Evolutionary conservation across 768 basidiomycete genomes (phyloP), one percentile per base, ranked within the genome.

Genomic region (Tricholoma terreum): DNA sequence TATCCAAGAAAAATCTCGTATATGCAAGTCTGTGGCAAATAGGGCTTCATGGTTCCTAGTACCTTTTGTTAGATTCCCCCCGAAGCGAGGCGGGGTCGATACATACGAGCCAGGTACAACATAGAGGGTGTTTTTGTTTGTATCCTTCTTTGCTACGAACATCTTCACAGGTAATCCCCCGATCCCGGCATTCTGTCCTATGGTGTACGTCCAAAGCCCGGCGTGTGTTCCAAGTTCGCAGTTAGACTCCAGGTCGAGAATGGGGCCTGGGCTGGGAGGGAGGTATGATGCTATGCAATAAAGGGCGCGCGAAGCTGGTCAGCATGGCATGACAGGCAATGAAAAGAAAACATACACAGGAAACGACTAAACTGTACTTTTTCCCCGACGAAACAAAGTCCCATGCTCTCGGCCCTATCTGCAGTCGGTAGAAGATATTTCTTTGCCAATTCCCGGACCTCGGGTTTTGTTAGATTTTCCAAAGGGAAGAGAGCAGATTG

Each of bases 341-440:
- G 33, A 49, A 5, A 30, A 51, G 54, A 34, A 24, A 35, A 52
- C 81, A 59, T 58, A 89, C 92, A 81, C 50, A 95, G 69, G 67
- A 95, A 98, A 8, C 81, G 72, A 24, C 79, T 76, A 62, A 96
- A 95, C 49, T 75, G 80, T 9, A 78, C 77, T 65, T 87, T 84
- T 66, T 94, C 84, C 4, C 94, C 95, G 1, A 98, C 86, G 61
- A 98, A 98, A 66, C 95, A 98, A 15, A 98, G 81, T 0, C 95
- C 95, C 84, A 96, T 94, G 70, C 91, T 94, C 67, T 98, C 95
- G 15, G 78, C 79, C 58, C 92, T 79, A 2, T 81, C 77, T 0
- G 92, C 90, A 2, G 87, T 94, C 3, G 87, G 85, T 17, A 98
- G 71, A 1, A 69, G 73, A 67, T 81, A 81, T 31, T 81, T 67